Percentiles rank a stretch among this genome's conserved stretches.
Evolutionary conservation across 306 rosid genomes (phyloP).

Genomic region (Lagenaria siceraria): DNA sequence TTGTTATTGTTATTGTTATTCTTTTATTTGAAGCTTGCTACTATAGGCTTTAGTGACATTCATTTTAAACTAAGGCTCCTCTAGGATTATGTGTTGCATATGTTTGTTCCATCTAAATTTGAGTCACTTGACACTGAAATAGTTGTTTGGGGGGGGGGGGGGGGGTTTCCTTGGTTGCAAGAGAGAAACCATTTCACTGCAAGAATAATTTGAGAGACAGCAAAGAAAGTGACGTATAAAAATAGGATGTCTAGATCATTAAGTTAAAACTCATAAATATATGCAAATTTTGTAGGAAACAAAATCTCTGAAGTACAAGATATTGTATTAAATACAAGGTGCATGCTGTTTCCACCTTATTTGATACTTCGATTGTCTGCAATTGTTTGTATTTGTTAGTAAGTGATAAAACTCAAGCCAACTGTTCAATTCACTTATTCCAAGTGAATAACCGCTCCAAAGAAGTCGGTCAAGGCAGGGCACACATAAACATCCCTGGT

Average conservation of each 20-base stretch:
- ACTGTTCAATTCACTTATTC: neutral
- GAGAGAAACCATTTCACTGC: neutral
- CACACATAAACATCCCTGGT: neutral
- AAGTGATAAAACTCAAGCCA: neutral
- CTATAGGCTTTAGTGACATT: neutral
- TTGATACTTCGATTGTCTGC: neutral
- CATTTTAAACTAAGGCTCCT: neutral
- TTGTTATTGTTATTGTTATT: neutral
- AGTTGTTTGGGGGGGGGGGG: neutral
- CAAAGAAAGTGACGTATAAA: neutral
- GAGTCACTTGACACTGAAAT: neutral
- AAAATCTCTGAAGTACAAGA: neutral
- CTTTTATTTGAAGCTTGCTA: neutral
- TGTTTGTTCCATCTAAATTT: neutral
- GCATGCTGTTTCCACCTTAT: neutral
- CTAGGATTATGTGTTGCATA: neutral
- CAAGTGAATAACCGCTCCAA: neutral
- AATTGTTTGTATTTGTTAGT: neutral
- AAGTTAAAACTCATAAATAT: neutral
- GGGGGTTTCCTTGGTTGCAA: neutral
- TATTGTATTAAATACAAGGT: neutral
- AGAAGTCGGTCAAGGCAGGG: neutral
- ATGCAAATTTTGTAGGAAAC: neutral
- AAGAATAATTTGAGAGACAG: neutral
- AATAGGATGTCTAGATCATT: neutral